Base-by-base conservation (phyloP, 176 grass and related monocot species). In the Elaeis guineensis region DNA sequence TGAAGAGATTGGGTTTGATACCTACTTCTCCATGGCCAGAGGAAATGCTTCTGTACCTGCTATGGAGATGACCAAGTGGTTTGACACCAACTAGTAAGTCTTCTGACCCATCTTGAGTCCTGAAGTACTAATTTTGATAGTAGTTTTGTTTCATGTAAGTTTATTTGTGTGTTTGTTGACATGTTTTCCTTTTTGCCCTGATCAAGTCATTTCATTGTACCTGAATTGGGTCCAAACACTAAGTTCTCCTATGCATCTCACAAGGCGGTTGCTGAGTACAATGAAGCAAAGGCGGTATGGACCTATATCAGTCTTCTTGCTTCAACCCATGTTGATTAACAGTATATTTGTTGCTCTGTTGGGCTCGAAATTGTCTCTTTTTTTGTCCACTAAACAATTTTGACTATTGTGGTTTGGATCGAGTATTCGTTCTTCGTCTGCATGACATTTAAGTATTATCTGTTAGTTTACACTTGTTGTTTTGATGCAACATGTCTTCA, bases 21-120 rank as follows among this genome's bases (percentile, higher is more conserved):
- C 77, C 25, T 95, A 86, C 73, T 95, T 95, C 85, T 95, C 90
- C 5, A 95, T 95, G 90, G 90, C 90, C 48, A 95, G 90, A 70
- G 85, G 90, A 17, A 95, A 95, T 53, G 82, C 90, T 59, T 86
- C 90, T n/a, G 82, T 89, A 28, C 85, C 85, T 65, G 90, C 90
- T 78, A 89, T 95, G 90, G 90, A 95, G 77, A 95, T 95, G 90
- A 95, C 90, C 70, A 95, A 95, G 79, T 95, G 90, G 90, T 95
- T 95, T 18, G 90, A 95, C 71, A 95, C 90, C 69, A 95, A 95
- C 85, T 95, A 95, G 90, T 95, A 79, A 89, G 85, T 67, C 19
- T 2, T 5, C 21, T 0, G 3, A 1, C 14, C 63, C 48, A 19
- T 54, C 3, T 51, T 51, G 7, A 52, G 17, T 29, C 16, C 56